Evolutionary conservation across 169 alveolate species (phyloP).

Genomic region (Babesia bigemina): DNA sequence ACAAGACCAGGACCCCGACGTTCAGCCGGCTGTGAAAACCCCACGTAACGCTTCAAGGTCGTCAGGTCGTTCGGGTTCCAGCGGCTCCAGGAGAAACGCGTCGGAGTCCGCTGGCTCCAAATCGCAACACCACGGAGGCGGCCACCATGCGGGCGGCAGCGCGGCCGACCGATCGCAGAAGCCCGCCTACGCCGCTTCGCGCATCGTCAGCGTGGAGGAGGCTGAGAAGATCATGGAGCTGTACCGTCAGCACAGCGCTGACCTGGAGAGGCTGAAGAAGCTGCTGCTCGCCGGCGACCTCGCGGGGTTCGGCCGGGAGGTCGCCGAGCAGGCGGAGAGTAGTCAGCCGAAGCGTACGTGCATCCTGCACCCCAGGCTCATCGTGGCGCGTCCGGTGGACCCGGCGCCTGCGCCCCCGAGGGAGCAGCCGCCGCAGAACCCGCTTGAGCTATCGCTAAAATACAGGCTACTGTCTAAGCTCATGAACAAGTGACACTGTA

Average conservation of each 20-base stretch:
- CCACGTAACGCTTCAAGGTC: neutral
- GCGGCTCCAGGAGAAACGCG: conserved; percentile 15
- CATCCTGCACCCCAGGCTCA: conserved; percentile 47
- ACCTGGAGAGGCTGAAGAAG: conserved; percentile 37
- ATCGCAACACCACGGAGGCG: conserved; percentile 2
- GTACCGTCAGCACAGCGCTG: conserved; percentile 42
- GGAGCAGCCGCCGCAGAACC: conserved; percentile 42
- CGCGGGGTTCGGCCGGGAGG: conserved; percentile 8
- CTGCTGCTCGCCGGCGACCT: conserved; percentile 23
- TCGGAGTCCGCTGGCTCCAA: conserved; percentile 5
- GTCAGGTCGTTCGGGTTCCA: neutral
- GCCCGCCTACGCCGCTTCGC: conserved; percentile 4
- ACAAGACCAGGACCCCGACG: neutral
- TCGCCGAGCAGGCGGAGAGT: neutral
- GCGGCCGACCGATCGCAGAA: conserved; percentile 13
- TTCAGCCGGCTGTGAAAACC: neutral
- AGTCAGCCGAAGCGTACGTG: conserved; percentile 1
- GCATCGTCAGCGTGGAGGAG: conserved; percentile 54
- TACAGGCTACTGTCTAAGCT: conserved; percentile 42
- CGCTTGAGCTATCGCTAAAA: conserved; percentile 47
- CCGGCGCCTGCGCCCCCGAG: neutral
- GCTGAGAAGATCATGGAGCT: conserved; percentile 59
- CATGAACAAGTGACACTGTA: neutral
- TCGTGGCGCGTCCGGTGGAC: conserved; percentile 32
- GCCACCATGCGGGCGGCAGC: neutral